These are phyloP conservation scores for Gnaphalium uliginosum DNA, from an alignment of 129 eudicot genomes.

Conservation along the genomic window DNA sequence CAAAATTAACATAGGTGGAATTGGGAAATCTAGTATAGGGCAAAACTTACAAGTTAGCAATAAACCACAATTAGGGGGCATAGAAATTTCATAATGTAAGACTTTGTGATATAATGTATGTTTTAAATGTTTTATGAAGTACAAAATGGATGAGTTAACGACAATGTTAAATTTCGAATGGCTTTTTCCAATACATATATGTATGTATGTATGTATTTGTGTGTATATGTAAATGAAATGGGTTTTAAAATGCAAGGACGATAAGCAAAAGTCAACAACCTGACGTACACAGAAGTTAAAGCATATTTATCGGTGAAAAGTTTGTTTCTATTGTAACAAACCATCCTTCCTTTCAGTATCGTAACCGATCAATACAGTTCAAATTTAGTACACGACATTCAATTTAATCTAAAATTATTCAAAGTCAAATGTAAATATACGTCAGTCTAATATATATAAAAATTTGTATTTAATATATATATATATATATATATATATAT, in stretches of 20 bases:
- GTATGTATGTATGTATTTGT: no score
- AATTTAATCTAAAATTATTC: neutral
- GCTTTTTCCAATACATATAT: no score
- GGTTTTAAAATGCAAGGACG: neutral
- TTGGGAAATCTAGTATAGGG: no score
- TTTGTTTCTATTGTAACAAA: neutral
- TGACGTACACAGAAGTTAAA: conserved; percentile 5
- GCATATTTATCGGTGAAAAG: neutral
- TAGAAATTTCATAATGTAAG: no score
- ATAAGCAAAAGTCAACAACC: conserved; percentile 7
- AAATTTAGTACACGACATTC: conserved; percentile 4
- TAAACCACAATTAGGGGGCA: no score
- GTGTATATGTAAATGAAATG: neutral
- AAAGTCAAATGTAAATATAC: conserved; percentile 6
- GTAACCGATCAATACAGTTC: conserved; percentile 14
- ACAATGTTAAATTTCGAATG: no score
- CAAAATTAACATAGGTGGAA: conserved; percentile 7
- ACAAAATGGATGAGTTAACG: no score
- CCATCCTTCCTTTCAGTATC: neutral
- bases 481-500: neutral
- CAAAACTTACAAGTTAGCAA: no score
- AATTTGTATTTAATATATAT: no score
- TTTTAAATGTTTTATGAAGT: no score
- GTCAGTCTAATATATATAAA: neutral
- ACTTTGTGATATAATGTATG: no score